A percentile compares a stretch with the other conserved stretches of the same genome.
phyloP scores from a whole-genome alignment of 768 basidiomycete genomes.

The Leccinum sublutescens region DNA sequence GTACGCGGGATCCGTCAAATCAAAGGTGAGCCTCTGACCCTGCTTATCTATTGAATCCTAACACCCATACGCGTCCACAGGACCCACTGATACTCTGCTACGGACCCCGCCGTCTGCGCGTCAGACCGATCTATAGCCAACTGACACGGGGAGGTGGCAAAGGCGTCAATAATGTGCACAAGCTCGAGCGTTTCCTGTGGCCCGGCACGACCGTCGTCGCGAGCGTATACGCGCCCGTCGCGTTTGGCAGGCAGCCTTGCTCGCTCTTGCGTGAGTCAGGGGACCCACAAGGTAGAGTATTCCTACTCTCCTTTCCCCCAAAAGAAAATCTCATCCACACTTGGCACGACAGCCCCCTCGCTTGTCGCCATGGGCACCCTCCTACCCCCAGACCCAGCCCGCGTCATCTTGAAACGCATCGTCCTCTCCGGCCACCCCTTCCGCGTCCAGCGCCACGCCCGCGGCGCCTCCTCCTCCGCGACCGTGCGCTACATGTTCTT shows the following conservation, averaged over 20 bases:
- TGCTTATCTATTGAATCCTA: not conserved
- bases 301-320: not conserved
- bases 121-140: conserved; percentile 91
- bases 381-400: conserved; percentile 85
- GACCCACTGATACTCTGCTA: conserved; percentile 88
- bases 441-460: conserved; percentile 93
- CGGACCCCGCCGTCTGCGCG: conserved; percentile 79
- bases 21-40: conserved; percentile 54
- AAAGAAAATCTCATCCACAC: not conserved
- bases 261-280: conserved; percentile 69
- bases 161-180: conserved; percentile 96
- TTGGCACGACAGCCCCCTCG: conserved; percentile 52
- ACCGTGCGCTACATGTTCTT: conserved; percentile 99
- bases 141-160: conserved; percentile 87
- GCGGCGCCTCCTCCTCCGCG: conserved; percentile 38
- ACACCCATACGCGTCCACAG: conserved; percentile 35
- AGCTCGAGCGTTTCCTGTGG: conserved; percentile 87
- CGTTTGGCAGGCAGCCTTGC: conserved; percentile 79
- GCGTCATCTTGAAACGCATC: conserved; percentile 91
- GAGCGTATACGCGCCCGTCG: conserved; percentile 85
- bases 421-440: conserved; percentile 94
- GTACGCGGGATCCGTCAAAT: conserved; percentile 81
- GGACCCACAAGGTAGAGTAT: conserved; percentile 55
- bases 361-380: conserved; percentile 91
- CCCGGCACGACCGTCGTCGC: conserved; percentile 81